phyloP scores from a whole-genome alignment of 2,329 filamentous ascomycete species.

The Ilyonectria destructans region DNA sequence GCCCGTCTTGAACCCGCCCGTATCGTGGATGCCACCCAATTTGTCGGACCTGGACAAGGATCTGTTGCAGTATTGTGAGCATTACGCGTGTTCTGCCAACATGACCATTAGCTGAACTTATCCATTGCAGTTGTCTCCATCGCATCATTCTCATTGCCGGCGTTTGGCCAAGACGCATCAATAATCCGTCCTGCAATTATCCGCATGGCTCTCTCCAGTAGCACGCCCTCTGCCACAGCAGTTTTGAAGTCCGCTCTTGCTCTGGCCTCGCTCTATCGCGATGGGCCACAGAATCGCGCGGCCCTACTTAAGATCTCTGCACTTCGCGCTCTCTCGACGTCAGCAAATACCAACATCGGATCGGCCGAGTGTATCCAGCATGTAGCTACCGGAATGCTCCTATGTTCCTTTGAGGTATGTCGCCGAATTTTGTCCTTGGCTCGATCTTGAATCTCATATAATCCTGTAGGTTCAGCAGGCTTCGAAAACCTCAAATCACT shows the following conservation, averaged over 20 bases:
- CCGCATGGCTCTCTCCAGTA: slow-evolving; percentile 38
- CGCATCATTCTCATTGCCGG: slow-evolving; percentile 35
- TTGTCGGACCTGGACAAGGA: slow-evolving; percentile 41
- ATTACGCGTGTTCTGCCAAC: not conserved
- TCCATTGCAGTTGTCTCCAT: slow-evolving; percentile 24
- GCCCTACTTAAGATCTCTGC: slow-evolving; percentile 33
- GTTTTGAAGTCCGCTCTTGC: slow-evolving; percentile 35
- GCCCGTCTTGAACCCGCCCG: not conserved
- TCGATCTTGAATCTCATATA: not conserved
- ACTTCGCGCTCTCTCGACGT: slow-evolving; percentile 25
- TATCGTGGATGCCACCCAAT: not conserved
- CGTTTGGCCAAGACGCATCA: slow-evolving; percentile 33
- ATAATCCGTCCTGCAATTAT: slow-evolving; percentile 30
- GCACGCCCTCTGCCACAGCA: slow-evolving; percentile 25
- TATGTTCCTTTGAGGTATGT: slow-evolving; percentile 38
- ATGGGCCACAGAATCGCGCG: accelerated
- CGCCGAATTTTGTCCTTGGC: not conserved
- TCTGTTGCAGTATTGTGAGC: slow-evolving; percentile 43
- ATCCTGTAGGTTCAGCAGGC: slow-evolving; percentile 36
- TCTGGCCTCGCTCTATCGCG: slow-evolving; percentile 35
- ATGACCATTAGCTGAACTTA: not conserved
- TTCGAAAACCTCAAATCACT: slow-evolving; percentile 37
- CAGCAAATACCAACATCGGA: slow-evolving; percentile 3
- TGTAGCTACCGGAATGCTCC: slow-evolving; percentile 40
- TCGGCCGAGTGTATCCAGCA: slow-evolving; percentile 32